Percentiles rank a stretch among this genome's conserved stretches.
phyloP scores from a whole-genome alignment of 306 rosid genomes.

The Carpinus viminea region DNA sequence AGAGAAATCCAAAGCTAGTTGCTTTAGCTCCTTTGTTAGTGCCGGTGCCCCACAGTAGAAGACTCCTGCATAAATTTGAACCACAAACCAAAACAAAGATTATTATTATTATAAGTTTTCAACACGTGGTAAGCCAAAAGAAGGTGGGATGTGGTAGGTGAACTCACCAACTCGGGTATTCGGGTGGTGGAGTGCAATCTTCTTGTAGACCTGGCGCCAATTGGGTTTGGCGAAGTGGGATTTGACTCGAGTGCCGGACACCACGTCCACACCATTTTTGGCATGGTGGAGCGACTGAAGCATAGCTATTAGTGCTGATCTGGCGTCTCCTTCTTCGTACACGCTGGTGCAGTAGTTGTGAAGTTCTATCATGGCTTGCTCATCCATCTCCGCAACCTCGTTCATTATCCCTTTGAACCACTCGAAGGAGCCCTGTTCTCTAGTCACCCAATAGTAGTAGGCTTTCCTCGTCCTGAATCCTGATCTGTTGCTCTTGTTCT shows the following conservation, averaged over 20 bases:
- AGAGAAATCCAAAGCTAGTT: constrained; percentile 47
- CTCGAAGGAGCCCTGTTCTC: constrained; percentile 62
- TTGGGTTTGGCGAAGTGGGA: constrained; percentile 63
- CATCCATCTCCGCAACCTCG: constrained; percentile 63
- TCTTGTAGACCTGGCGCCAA: constrained; percentile 58
- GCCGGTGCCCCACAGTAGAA: constrained; percentile 61
- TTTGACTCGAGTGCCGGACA: constrained; percentile 56
- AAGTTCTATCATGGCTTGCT: constrained; percentile 42
- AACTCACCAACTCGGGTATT: constrained; percentile 40
- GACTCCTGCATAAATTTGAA: constrained; percentile 33
- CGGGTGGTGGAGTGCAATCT: constrained; percentile 52
- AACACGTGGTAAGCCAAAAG: neutral
- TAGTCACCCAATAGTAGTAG: constrained; percentile 57
- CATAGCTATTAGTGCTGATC: constrained; percentile 62
- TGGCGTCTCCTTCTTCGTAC: constrained; percentile 64
- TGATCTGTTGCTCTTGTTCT: constrained; percentile 17
- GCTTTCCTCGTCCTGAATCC: constrained; percentile 47
- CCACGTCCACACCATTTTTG: constrained; percentile 59
- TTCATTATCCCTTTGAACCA: constrained; percentile 62
- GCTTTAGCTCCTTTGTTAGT: constrained; percentile 42
- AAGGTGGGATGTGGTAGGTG: neutral
- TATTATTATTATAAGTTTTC: neutral
- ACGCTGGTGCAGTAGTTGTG: constrained; percentile 69
- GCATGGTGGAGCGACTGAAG: constrained; percentile 60
- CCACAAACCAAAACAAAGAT: neutral